These are phyloP conservation scores for Xylaria sp. DNA, from an alignment of 2,329 filamentous ascomycete genomes.

Conservation along the genomic window DNA sequence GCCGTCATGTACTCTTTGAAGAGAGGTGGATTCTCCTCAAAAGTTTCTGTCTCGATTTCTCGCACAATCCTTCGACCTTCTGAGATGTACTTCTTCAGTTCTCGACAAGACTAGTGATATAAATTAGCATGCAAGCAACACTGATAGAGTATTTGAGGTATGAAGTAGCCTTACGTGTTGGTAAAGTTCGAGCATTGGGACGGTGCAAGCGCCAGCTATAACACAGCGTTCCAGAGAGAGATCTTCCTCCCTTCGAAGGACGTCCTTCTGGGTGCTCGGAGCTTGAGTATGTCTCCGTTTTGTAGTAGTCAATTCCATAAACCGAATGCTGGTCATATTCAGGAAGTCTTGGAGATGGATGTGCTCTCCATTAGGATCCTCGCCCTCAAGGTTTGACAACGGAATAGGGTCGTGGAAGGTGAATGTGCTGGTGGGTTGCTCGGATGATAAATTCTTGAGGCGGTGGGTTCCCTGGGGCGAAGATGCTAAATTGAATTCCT, in stretches of 20 bases:
- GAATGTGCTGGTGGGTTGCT: slow-evolving; percentile 57
- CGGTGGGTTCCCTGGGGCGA: slow-evolving; percentile 68
- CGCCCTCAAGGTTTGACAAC: slow-evolving; percentile 56
- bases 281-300: slow-evolving; percentile 88
- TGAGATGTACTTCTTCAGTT: slow-evolving; percentile 96
- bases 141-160: slow-evolving; percentile 2
- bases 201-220: slow-evolving; percentile 87
- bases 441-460: slow-evolving; percentile 65
- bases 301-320: slow-evolving; percentile 98
- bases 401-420: slow-evolving; percentile 57
- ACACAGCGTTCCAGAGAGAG: slow-evolving; percentile 79
- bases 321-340: slow-evolving; percentile 94
- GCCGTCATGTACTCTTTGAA: slow-evolving; percentile 93
- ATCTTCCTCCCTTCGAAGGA: slow-evolving; percentile 60
- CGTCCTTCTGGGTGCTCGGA: slow-evolving; percentile 61
- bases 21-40: slow-evolving; percentile 88
- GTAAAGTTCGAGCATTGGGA: slow-evolving; percentile 93
- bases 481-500: slow-evolving; percentile 54
- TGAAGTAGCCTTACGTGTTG: slow-evolving; percentile 73
- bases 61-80: slow-evolving; percentile 90
- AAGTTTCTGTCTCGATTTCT: slow-evolving; percentile 89
- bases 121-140: slow-evolving; percentile 45
- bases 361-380: slow-evolving; percentile 66
- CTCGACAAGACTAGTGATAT: slow-evolving; percentile 76
- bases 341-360: slow-evolving; percentile 93